Conservation (phyloP, 129 eudicot species). For the Silybum marianum region DNA sequence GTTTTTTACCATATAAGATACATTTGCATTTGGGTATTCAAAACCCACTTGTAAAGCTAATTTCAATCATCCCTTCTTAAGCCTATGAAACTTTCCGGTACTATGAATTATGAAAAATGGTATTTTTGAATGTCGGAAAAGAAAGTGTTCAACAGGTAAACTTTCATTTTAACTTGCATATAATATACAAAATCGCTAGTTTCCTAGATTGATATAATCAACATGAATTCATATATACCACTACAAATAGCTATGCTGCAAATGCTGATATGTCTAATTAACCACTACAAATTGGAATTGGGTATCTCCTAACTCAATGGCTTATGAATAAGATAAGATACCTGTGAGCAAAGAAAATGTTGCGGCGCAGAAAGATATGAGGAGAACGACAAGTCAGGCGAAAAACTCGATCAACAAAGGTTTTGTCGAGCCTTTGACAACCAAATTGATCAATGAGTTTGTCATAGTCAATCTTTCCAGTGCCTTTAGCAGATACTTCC, state of each 20-base stretch:
- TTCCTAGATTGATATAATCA: too few relatives aligned
- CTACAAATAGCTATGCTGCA: too few relatives aligned
- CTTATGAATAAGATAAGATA: neutral
- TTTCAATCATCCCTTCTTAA: neutral
- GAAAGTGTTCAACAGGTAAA: too few relatives aligned
- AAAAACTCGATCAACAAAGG: conserved; percentile 60
- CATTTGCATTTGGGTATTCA: neutral
- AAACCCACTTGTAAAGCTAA: neutral
- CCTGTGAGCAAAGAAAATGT: conserved; percentile 95
- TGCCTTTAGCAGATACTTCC: conserved; percentile 68
- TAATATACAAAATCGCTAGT: too few relatives aligned
- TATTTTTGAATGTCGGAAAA: neutral
- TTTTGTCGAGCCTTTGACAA: conserved; percentile 74
- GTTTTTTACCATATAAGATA: neutral
- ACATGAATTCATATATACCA: neutral
- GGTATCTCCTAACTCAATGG: neutral
- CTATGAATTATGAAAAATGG: neutral
- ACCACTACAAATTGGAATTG: neutral
- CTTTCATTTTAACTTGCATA: too few relatives aligned
- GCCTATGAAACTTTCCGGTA: neutral
- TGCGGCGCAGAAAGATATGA: conserved; percentile 90
- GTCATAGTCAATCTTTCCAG: conserved; percentile 88
- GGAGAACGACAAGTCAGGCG: conserved; percentile 74
- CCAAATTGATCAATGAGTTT: conserved; percentile 86
- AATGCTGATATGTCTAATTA: too few relatives aligned